Base-by-base conservation (phyloP, 257 asterid species). In the Solanum appendiculatum region DNA sequence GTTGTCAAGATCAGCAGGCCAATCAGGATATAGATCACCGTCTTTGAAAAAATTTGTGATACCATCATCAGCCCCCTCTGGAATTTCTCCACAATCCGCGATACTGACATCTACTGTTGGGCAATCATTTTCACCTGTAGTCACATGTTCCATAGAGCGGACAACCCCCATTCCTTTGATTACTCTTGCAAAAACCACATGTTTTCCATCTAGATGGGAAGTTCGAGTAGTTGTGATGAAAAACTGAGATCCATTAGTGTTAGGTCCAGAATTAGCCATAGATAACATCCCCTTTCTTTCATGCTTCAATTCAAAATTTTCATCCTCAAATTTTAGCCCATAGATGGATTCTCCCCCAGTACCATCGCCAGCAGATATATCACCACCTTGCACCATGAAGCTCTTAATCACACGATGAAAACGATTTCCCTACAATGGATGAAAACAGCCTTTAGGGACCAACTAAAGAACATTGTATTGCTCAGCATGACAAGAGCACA, bases 301-400 rank as follows among this genome's bases (percentile, higher is more conserved):
- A 87, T 96, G 98, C 89, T 95, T 96, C 86, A 93, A 44, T 42
- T 94, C 97, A 68, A 96, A 94, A 85, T 94, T 96, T 82, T 96
- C 99, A 87, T 96, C 98, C 86, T 95, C 99, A 87, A 96, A 96
- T 87, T 93, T 95, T 83, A 89, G 90, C 84, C 99, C 99, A 37
- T 96, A 96, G 14, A 96, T 96, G 48, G 98, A 96, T 89, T 96
- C 98, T 73, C 99, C 99, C 33, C 99, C 99, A 42, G 97, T 92
- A 54, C 99, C 99, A 92, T 96, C 95, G 31, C 96, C 98, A 86
- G 98, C 95, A 89, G 98, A 90, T 33, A 95, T 93, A 86, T 96
- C 99, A 80, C 99, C 99, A 82, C 98, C 98, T 95, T 96, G 99
- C 87, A 93, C 92, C 99, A 96, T 96, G 91, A 96, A 96, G 90